phyloP scores from a whole-genome alignment of 208 protist species.

The Trypanosoma conorhini region DNA sequence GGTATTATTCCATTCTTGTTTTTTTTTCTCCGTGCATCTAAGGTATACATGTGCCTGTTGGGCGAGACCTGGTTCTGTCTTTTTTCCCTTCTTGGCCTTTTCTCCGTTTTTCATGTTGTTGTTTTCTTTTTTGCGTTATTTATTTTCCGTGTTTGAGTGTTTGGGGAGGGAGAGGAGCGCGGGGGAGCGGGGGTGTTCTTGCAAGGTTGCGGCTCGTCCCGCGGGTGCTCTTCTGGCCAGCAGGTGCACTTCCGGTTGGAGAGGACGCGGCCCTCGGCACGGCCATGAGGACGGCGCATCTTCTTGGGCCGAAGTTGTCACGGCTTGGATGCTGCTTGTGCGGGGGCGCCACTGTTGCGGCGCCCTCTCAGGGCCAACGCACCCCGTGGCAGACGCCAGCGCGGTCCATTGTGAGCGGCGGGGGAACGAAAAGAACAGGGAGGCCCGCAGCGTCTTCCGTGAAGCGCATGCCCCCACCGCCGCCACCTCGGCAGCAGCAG shows the following conservation, averaged over 20 bases:
- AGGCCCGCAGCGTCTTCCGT: constrained; percentile 3
- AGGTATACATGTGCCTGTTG: not conserved
- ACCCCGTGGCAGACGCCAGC: not conserved
- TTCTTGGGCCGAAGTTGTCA: not conserved
- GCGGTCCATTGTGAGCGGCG: constrained; percentile 10
- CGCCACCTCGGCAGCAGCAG: not conserved
- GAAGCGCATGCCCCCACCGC: constrained; percentile 23
- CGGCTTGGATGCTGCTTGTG: not conserved
- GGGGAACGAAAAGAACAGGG: not conserved
- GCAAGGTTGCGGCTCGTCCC: not conserved
- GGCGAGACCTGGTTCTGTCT: not conserved
- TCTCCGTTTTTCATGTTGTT: not conserved
- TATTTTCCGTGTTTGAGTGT: not conserved
- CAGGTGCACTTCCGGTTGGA: constrained; percentile 14
- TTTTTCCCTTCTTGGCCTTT: too few species aligned
- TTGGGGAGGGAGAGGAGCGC: not conserved
- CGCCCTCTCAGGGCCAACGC: not conserved
- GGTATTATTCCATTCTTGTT: constrained; percentile 15
- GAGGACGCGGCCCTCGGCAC: not conserved
- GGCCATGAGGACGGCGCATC: not conserved
- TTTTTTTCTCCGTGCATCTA: constrained; percentile 1
- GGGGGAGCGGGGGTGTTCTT: not conserved
- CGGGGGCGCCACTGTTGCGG: not conserved
- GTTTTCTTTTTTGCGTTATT: too few species aligned
- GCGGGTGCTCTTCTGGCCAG: not conserved